Evolutionary conservation across 768 basidiomycete genomes (phyloP).

Genomic region (Rhizopogon rudus): DNA sequence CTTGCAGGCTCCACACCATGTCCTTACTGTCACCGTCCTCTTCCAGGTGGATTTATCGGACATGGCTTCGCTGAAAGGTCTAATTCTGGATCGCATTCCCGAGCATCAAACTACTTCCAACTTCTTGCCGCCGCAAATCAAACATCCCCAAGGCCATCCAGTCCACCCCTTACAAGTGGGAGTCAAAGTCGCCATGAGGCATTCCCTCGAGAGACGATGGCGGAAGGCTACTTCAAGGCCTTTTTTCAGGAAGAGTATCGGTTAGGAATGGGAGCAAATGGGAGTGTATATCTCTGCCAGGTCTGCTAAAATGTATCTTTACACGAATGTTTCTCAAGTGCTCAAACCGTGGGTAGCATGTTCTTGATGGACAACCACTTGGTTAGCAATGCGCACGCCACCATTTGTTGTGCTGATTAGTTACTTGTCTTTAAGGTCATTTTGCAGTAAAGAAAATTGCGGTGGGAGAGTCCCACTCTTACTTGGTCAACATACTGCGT

Average conservation of each 20-base stretch:
- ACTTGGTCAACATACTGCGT: constrained; percentile 74
- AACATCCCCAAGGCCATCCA: constrained; percentile 45
- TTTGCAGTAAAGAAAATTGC: constrained; percentile 98
- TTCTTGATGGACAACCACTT: constrained; percentile 81
- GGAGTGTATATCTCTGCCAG: constrained; percentile 85
- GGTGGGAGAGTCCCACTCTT: constrained; percentile 84
- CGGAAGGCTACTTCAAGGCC: constrained; percentile 87
- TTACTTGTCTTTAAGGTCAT: constrained; percentile 41
- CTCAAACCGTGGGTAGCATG: constrained; percentile 45
- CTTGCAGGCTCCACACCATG: constrained; percentile 35
- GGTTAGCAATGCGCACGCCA: constrained; percentile 35
- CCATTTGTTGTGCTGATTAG: not conserved
- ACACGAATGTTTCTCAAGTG: constrained; percentile 2
- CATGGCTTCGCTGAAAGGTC: constrained; percentile 23
- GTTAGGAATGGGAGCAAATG: constrained; percentile 94
- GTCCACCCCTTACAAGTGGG: constrained; percentile 33
- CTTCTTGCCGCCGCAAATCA: constrained; percentile 72
- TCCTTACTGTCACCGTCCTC: constrained; percentile 68
- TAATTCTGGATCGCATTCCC: constrained; percentile 41
- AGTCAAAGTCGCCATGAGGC: constrained; percentile 19
- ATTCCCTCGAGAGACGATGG: constrained; percentile 72
- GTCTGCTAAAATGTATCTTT: constrained; percentile 31
- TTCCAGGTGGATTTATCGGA: constrained; percentile 41
- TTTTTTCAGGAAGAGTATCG: constrained; percentile 90
- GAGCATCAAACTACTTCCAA: constrained; percentile 78